Evolutionary conservation across 805 yeast genomes (phyloP).

Genomic region (Maudiozyma turicensis): DNA sequence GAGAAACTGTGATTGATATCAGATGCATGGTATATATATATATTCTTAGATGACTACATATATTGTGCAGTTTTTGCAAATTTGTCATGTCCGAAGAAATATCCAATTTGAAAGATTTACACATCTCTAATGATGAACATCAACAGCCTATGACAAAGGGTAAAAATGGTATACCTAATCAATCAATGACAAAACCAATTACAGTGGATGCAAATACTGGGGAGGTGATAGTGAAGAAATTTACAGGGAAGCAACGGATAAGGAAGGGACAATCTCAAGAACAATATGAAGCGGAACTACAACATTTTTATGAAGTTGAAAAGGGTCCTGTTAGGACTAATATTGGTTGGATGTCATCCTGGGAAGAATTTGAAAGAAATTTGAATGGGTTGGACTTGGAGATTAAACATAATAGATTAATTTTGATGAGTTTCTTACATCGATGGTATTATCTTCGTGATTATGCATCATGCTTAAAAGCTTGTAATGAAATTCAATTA

Average conservation of each 20-base stretch:
- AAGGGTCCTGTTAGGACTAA: conserved; percentile 53
- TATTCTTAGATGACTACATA: too few relatives aligned
- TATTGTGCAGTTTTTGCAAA: too few relatives aligned
- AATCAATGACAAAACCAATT: conserved; percentile 19
- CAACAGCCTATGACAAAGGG: not conserved
- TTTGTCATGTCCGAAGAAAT: not conserved
- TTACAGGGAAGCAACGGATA: conserved; percentile 38
- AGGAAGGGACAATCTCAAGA: conserved; percentile 69
- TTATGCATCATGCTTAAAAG: conserved; percentile 41
- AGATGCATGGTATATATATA: too few relatives aligned
- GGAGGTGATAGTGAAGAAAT: conserved; percentile 36
- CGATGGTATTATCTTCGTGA: conserved; percentile 47
- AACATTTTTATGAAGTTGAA: conserved; percentile 34
- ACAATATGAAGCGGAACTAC: conserved; percentile 44
- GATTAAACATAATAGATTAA: conserved; percentile 46
- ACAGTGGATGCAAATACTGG: conserved; percentile 27
- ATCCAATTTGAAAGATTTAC: not conserved
- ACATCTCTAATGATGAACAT: not conserved
- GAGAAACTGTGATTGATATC: too few relatives aligned
- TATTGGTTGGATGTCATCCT: conserved; percentile 18
- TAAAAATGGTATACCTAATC: conserved; percentile 5
- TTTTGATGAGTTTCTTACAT: conserved; percentile 51
- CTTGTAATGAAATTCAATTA: conserved; percentile 32
- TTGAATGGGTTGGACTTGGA: conserved; percentile 19
- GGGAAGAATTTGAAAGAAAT: conserved; percentile 7